Base-by-base conservation (phyloP, 139 green algal species). In the Asterochloris sp. region DNA sequence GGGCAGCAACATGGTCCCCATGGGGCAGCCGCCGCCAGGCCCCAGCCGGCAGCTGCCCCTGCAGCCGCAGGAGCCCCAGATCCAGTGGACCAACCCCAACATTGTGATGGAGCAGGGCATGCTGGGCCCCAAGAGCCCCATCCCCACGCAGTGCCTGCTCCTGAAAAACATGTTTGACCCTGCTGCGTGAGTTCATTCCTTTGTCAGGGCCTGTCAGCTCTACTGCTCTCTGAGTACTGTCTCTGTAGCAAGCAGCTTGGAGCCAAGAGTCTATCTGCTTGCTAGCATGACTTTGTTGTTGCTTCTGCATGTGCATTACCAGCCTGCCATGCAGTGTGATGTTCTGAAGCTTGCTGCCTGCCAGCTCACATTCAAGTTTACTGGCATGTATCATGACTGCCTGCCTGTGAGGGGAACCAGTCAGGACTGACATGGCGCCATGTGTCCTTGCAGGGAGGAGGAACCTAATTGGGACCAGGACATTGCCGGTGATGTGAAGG, bases 101-200 rank as follows among this genome's bases (percentile, higher is more conserved):
- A 71, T 86, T 77, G 26, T 60, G 12, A 27, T 81, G 74, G 83
- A 86, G 78, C 96, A 98, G 86, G 95, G 94, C 67, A 15, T 98
- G 54, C 88, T 99, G 67, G 96, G 96, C 0, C 94, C 95, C 8
- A 87, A 93, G 0, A 97, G 92, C 16, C 96, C 96, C 27, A 96
- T 97, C 76, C 93, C 96, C 29, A 98, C 96, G 27, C 91, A 88
- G 76, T 98, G 94, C 84, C 77, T 99, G 61, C 89, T 99, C 80
- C 89, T 99, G 69, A 98, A 98, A 84, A 98, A 98, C 90, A 96
- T 98, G 92, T 98, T 98, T 83, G 86, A 96, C 84, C 90, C 95
- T 11, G 76, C 63, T 38, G 84, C 92, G 84, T 90, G 89, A 85
- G 89, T 61, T 24, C 54, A 29, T 29, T 26, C 8, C 27, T 23